Conservation (phyloP, 352 stramenopile species). For the Pelagophyceae sp. region DNA sequence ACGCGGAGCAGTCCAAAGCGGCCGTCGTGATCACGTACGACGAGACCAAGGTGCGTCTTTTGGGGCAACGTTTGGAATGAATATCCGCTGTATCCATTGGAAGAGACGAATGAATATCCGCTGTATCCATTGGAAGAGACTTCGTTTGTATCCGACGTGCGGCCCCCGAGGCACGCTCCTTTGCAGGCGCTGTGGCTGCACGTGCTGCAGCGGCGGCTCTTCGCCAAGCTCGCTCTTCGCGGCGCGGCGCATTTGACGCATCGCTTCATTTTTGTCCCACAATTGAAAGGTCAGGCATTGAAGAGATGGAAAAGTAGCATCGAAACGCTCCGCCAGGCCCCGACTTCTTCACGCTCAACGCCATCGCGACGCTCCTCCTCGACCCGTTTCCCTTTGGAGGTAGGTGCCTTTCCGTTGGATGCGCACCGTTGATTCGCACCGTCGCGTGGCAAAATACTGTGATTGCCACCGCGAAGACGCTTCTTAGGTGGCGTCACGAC, state of each 20-base stretch:
- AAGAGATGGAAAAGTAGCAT: too few relatives aligned
- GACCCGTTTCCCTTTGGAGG: slow-evolving; percentile 68
- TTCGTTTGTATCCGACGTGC: too few relatives aligned
- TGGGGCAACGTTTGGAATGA: neutral
- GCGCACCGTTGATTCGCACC: too few relatives aligned
- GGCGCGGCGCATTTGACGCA: slow-evolving; percentile 10
- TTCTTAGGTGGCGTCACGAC: slow-evolving; percentile 56
- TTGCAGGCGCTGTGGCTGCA: slow-evolving; percentile 26
- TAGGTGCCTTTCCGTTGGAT: neutral
- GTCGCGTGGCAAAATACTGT: too few relatives aligned
- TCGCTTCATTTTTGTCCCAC: slow-evolving; percentile 45
- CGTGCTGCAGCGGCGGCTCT: slow-evolving; percentile 7
- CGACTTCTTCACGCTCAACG: slow-evolving; percentile 51
- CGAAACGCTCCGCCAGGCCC: slow-evolving; percentile 47
- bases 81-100: neutral
- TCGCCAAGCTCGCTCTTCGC: neutral
- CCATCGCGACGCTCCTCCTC: slow-evolving; percentile 42
- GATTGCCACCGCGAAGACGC: too few relatives aligned
- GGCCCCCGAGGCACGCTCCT: too few relatives aligned
- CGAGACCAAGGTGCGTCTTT: slow-evolving; percentile 34
- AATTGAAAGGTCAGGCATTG: too few relatives aligned
- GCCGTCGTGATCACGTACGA: slow-evolving; percentile 31
- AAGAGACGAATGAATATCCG: too few relatives aligned
- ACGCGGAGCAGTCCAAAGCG: slow-evolving; percentile 35
- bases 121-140: too few relatives aligned